Evolutionary conservation across 441 rosid species (phyloP).

Genomic region (Erodium trifolium): DNA sequence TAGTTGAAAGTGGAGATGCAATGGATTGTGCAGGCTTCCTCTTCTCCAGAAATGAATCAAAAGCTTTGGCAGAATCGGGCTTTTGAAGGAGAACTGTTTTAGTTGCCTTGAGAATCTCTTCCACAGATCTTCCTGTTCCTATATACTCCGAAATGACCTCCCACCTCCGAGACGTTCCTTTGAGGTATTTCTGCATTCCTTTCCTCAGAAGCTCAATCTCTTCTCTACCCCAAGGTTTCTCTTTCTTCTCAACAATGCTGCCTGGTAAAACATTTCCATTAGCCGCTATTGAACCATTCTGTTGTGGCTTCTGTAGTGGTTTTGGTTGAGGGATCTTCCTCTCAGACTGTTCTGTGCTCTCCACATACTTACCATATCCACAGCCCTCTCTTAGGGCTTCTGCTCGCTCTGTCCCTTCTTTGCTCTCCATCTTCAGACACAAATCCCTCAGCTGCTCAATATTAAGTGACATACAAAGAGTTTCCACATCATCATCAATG

Average conservation of each 20-base stretch:
- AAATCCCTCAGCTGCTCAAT: conserved; percentile 53
- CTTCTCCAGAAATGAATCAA: conserved; percentile 91
- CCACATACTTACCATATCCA: conserved; percentile 27
- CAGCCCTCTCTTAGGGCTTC: conserved; percentile 46
- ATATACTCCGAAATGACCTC: conserved; percentile 89
- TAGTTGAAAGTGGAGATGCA: conserved; percentile 76
- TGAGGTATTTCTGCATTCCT: conserved; percentile 79
- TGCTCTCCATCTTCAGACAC: conserved; percentile 61
- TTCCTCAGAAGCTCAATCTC: conserved; percentile 89
- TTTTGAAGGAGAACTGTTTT: conserved; percentile 94
- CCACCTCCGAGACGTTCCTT: conserved; percentile 96
- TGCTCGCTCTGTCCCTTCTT: conserved; percentile 49
- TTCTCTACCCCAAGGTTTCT: conserved; percentile 81
- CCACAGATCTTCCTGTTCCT: conserved; percentile 87
- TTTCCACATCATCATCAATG: conserved; percentile 65
- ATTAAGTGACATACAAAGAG: conserved; percentile 62
- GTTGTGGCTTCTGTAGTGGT: no score
- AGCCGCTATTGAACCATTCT: no score
- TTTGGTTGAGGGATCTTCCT: conserved; percentile 38
- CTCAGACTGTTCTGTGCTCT: conserved; percentile 34
- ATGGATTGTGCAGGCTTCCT: conserved; percentile 72
- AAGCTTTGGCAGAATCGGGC: conserved; percentile 85
- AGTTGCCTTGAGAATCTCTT: conserved; percentile 87
- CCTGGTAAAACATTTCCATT: conserved; percentile 27
- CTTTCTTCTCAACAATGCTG: conserved; percentile 51